These are phyloP conservation scores for Apiotrichum montevideense DNA, from an alignment of 1,284 basidiomycete species.

Conservation along the genomic window DNA sequence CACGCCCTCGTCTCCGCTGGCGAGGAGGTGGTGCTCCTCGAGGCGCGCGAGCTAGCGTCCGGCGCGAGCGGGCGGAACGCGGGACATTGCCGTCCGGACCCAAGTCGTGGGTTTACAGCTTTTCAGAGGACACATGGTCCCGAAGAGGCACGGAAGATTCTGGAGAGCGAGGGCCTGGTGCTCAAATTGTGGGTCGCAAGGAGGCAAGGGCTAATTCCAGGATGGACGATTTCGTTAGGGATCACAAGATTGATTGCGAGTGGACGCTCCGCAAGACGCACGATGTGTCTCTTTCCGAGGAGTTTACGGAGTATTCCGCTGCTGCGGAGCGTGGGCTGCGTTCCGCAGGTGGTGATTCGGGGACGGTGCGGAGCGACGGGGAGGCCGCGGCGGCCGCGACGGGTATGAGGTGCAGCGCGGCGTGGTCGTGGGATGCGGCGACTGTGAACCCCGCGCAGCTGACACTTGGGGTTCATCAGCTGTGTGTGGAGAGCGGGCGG, in stretches of 20 bases:
- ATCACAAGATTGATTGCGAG: conserved; percentile 33
- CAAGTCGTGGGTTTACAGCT: conserved; percentile 31
- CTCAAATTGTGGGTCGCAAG: no score
- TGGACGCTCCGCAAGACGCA: conserved; percentile 30
- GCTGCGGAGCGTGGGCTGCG: conserved; percentile 17
- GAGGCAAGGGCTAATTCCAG: conserved; percentile 2
- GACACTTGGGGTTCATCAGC: conserved; percentile 23
- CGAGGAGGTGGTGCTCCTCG: conserved; percentile 29
- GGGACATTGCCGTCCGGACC: conserved; percentile 41
- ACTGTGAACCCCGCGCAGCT: conserved; percentile 38
- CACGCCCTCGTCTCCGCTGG: conserved; percentile 21
- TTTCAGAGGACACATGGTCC: conserved; percentile 31
- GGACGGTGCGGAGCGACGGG: conserved; percentile 7
- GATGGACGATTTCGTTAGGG: conserved; percentile 23
- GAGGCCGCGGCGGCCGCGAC: conserved; percentile 8
- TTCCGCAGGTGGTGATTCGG: conserved; percentile 14
- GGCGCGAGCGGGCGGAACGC: conserved; percentile 44
- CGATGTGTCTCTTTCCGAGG: conserved; percentile 31
- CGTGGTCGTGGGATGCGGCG: conserved; percentile 30
- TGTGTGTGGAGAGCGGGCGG: conserved; percentile 18
- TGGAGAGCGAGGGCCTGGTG: conserved; percentile 7
- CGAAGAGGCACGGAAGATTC: conserved; percentile 17
- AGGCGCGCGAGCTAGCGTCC: conserved; percentile 40
- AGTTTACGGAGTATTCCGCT: conserved; percentile 25
- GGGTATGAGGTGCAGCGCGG: conserved; percentile 1